These are phyloP conservation scores for Zea mays DNA, from an alignment of 176 grass and related monocot species.

Conservation along the genomic window DNA sequence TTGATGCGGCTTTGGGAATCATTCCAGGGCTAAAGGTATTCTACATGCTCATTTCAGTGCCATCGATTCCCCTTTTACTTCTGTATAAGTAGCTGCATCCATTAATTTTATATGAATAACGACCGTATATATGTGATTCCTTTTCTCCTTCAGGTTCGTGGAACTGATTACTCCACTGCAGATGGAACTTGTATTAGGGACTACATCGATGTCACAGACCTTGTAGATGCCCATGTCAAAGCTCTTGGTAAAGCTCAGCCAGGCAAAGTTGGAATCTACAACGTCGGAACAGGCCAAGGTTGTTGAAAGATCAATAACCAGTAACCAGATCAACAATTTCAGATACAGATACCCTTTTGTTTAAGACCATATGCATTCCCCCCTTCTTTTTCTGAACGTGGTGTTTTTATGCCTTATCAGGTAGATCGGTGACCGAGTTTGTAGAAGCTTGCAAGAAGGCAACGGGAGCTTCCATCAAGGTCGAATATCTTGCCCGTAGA, in stretches of 20 bases:
- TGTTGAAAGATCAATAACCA: constrained; percentile 21
- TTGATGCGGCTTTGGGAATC: constrained; percentile 70
- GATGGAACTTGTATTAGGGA: constrained; percentile 93
- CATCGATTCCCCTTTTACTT: background rate
- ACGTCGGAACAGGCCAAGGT: constrained; percentile 94
- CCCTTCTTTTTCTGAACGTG: constrained; percentile 33
- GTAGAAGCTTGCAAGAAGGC: constrained; percentile 87
- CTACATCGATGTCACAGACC: constrained; percentile 98
- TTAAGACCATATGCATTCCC: background rate
- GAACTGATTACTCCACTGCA: constrained; percentile 62
- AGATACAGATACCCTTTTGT: background rate
- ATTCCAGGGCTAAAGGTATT: constrained; percentile 81
- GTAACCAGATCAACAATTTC: background rate
- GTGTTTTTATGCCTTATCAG: constrained; percentile 48
- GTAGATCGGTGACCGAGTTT: constrained; percentile 96
- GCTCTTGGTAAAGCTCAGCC: constrained; percentile 78
- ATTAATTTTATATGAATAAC: constrained; percentile 19
- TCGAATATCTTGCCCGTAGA: constrained; percentile 64
- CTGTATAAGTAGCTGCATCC: background rate
- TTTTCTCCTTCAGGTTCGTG: constrained; percentile 59
- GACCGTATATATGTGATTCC: background rate
- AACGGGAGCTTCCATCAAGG: constrained; percentile 77
- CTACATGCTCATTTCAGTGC: background rate
- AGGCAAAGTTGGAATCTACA: constrained; percentile 93
- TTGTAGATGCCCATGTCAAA: constrained; percentile 98